Evolutionary conservation across 2,329 filamentous ascomycete species (phyloP).

Genomic region (Venturia aucupariae): DNA sequence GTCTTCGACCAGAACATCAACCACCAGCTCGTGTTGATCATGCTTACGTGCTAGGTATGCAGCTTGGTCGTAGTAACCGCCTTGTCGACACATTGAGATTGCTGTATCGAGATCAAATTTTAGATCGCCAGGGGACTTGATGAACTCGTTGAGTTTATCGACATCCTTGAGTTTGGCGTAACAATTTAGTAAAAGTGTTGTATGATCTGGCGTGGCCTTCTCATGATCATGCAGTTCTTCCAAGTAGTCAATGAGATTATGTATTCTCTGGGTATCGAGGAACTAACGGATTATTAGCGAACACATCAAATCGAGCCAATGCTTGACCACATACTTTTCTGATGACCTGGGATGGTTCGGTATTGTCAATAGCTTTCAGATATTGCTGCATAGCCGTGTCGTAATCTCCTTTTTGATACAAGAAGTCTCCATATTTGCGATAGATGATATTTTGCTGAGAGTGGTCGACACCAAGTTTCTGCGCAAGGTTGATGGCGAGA

Average conservation of each 20-base stretch:
- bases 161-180: conserved; percentile 98
- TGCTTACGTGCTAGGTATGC: conserved; percentile 93
- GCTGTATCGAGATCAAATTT: conserved; percentile 97
- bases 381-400: conserved; percentile 99
- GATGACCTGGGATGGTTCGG: conserved; percentile 92
- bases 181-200: conserved; percentile 87
- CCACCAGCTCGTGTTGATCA: conserved; percentile 83
- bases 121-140: conserved; percentile 86
- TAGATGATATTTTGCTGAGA: conserved; percentile 86
- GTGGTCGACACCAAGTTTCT: conserved; percentile 72
- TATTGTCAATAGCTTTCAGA: conserved; percentile 88
- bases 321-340: conserved; percentile 53
- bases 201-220: conserved; percentile 89
- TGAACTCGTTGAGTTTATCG: conserved; percentile 90
- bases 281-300: conserved; percentile 45
- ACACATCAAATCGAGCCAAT: conserved; percentile 14
- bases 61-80: conserved; percentile 92
- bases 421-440: conserved; percentile 82
- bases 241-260: conserved; percentile 93
- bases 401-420: conserved; percentile 92
- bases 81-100: conserved; percentile 94
- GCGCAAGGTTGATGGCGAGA: conserved; percentile 82
- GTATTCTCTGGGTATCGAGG: conserved; percentile 91
- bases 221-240: conserved; percentile 93
- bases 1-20: conserved; percentile 93